These are phyloP conservation scores for Saccharomyces hybrid DNA, from an alignment of 1,139 yeast species.

Conservation along the genomic window DNA sequence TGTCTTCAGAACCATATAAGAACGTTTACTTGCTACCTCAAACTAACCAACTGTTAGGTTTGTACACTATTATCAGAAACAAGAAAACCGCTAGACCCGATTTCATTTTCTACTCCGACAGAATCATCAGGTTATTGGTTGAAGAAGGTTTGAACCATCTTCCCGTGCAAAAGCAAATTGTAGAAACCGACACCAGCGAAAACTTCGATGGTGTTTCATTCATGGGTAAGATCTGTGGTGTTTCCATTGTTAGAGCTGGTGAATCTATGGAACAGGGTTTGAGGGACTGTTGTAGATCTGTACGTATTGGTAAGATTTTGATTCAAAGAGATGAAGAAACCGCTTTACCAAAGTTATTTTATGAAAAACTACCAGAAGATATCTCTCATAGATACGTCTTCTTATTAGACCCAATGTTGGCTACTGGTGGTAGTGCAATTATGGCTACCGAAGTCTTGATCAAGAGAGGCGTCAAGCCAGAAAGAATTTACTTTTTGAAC, in stretches of 20 bases:
- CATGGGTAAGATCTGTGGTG: constrained; percentile 92
- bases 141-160: constrained; percentile 91
- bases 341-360: constrained; percentile 67
- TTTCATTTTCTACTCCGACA: constrained; percentile 87
- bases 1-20: constrained; percentile 31
- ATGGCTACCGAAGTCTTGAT: constrained; percentile 92
- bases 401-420: constrained; percentile 91
- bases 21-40: constrained; percentile 73
- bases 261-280: constrained; percentile 98
- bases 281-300: constrained; percentile 94
- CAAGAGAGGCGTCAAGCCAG: constrained; percentile 77
- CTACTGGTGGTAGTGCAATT: constrained; percentile 96
- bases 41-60: constrained; percentile 80
- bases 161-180: constrained; percentile 63
- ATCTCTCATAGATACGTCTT: constrained; percentile 82
- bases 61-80: constrained; percentile 86
- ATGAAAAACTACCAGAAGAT: constrained; percentile 89
- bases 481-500: constrained; percentile 80
- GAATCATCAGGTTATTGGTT: constrained; percentile 84
- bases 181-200: constrained; percentile 72
- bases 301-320: constrained; percentile 88
- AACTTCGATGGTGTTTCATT: constrained; percentile 72
- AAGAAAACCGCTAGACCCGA: constrained; percentile 74
- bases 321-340: constrained; percentile 97
- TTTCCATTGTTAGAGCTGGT: constrained; percentile 94